A percentile compares a stretch with the other conserved stretches of the same genome.
Evolutionary conservation across 75 land plant species (phyloP).

Genomic region (Chamaecyparis obtusa): DNA sequence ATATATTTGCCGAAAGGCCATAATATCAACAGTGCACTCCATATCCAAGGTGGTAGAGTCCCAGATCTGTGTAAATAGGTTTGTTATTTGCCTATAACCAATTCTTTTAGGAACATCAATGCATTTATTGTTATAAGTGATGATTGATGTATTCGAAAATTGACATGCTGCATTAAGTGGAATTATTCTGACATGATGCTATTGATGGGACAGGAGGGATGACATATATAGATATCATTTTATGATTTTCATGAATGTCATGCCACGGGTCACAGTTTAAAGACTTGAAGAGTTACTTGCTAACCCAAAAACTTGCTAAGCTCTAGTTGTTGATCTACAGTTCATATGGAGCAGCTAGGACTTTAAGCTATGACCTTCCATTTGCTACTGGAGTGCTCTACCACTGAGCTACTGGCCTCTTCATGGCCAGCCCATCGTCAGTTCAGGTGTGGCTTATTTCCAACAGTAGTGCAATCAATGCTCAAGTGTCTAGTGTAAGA

Average conservation of each 20-base stretch:
- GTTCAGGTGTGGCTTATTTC: no score
- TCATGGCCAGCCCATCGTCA: no score
- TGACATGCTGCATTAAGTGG: background rate
- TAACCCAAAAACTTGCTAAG: no score
- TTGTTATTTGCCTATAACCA: background rate
- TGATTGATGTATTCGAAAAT: background rate
- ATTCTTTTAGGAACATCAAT: background rate
- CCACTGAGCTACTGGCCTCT: no score
- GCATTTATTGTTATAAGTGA: background rate
- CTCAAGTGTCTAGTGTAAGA: no score
- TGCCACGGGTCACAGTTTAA: background rate
- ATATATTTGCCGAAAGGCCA: no score
- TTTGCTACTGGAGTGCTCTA: no score
- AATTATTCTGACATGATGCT: background rate
- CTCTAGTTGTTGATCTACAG: no score
- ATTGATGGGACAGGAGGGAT: background rate
- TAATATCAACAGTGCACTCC: background rate
- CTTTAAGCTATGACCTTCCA: no score
- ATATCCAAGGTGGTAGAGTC: background rate
- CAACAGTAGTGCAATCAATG: no score
- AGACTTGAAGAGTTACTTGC: no score
- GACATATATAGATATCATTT: background rate
- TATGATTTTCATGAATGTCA: background rate
- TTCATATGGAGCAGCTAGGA: no score
- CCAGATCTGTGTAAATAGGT: background rate